phyloP scores from a whole-genome alignment of 1,284 basidiomycete species.

The Cutaneotrichosporon spelunceum region DNA sequence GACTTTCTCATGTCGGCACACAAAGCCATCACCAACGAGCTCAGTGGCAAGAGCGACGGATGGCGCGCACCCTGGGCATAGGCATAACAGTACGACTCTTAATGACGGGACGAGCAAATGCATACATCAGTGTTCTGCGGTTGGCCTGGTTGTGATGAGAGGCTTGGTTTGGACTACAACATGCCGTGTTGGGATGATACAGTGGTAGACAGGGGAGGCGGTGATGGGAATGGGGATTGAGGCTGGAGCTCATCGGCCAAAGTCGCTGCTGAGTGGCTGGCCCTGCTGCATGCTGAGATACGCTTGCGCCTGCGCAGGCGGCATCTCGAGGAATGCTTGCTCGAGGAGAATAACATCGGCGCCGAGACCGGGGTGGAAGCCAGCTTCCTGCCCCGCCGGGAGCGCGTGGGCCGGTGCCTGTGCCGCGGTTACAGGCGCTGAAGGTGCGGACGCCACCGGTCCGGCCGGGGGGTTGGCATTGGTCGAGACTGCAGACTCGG shows the following conservation, averaged over 20 bases:
- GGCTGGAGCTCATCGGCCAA: background rate
- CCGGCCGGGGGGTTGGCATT: background rate
- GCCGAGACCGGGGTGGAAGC: background rate
- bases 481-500: background rate
- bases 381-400: background rate
- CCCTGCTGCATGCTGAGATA: background rate
- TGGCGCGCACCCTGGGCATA: slow-evolving; percentile 46
- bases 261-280: background rate
- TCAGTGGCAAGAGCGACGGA: slow-evolving; percentile 46
- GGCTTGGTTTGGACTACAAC: background rate
- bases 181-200: background rate
- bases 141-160: background rate
- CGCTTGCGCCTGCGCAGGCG: background rate
- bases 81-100: slow-evolving; percentile 1
- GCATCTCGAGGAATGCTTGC: background rate
- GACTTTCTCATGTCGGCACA: slow-evolving; percentile 59
- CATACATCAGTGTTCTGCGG: slow-evolving; percentile 6
- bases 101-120: slow-evolving; percentile 7
- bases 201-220: background rate
- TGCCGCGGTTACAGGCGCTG: background rate
- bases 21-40: slow-evolving; percentile 50
- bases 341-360: background rate
- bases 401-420: background rate
- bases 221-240: background rate
- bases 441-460: background rate